A percentile compares a stretch with the other conserved stretches of the same genome.
Conservation (phyloP, 129 eudicot genomes). For the Glebionis coronaria region DNA sequence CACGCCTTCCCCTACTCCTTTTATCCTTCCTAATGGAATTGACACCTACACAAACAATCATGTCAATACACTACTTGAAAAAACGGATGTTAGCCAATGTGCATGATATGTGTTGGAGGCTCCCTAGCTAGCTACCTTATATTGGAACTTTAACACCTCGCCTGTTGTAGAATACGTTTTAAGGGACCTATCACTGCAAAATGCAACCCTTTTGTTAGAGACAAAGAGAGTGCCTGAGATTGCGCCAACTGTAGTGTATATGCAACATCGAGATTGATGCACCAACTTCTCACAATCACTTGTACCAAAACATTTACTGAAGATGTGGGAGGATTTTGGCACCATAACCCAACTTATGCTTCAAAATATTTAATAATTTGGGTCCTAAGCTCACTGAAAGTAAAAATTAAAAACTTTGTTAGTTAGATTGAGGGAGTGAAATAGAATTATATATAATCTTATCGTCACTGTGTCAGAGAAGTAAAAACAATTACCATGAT, state of each 20-base stretch:
- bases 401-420: background rate
- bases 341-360: conserved; percentile 39
- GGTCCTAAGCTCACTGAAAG: conserved; percentile 36
- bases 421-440: conserved; percentile 6
- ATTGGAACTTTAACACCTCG: conserved; percentile 31
- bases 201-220: conserved; percentile 37
- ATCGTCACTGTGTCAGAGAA: background rate
- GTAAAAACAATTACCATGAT: background rate
- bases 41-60: conserved; percentile 20
- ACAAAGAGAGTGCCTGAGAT: conserved; percentile 39
- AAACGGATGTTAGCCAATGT: background rate
- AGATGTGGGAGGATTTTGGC: conserved; percentile 37
- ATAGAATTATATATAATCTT: background rate
- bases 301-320: conserved; percentile 28
- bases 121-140: conserved; percentile 22
- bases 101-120: background rate
- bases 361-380: conserved; percentile 33
- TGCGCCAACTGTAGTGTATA: conserved; percentile 46
- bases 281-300: conserved; percentile 36
- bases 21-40: conserved; percentile 29
- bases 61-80: background rate
- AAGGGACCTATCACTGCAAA: conserved; percentile 39
- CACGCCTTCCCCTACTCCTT: conserved; percentile 26
- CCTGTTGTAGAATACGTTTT: conserved; percentile 34
- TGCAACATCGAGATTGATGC: conserved; percentile 34